These are phyloP conservation scores for Penicillium brevicompactum DNA, from an alignment of 2,329 filamentous ascomycete species.

Conservation along the genomic window DNA sequence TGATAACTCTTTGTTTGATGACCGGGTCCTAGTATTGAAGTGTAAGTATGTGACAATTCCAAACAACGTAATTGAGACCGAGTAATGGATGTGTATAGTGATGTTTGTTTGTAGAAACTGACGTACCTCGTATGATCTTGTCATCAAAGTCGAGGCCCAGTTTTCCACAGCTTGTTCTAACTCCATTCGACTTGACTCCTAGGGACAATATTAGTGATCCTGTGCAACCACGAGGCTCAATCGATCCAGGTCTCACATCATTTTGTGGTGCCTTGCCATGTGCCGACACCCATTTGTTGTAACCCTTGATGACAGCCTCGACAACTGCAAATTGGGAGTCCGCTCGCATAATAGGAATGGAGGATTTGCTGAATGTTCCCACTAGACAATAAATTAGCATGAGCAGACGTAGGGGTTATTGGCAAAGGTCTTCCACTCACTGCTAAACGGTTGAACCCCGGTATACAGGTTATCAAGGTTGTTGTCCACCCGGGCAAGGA, in stretches of 20 bases:
- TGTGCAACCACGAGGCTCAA: not conserved
- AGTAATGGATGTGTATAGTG: not conserved
- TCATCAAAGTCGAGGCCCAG: slow-evolving; percentile 46
- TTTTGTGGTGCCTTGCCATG: slow-evolving; percentile 56
- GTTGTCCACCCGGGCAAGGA: slow-evolving; percentile 76
- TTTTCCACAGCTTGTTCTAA: slow-evolving; percentile 43
- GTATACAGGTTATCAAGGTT: slow-evolving; percentile 76
- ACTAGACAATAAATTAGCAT: slow-evolving; percentile 24
- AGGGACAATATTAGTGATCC: slow-evolving; percentile 7
- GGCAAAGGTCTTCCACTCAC: slow-evolving; percentile 47
- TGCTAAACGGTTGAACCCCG: slow-evolving; percentile 66
- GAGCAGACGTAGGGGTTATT: not conserved
- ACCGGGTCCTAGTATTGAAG: slow-evolving; percentile 66
- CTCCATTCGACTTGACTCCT: slow-evolving; percentile 41
- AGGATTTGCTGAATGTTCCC: slow-evolving; percentile 43
- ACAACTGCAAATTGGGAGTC: slow-evolving; percentile 90
- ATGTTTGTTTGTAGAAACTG: too few relatives aligned
- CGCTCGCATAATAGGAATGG: slow-evolving; percentile 62
- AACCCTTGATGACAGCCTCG: slow-evolving; percentile 85
- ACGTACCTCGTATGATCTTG: slow-evolving; percentile 42
- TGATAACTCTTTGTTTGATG: slow-evolving; percentile 78
- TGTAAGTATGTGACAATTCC: not conserved
- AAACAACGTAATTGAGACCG: not conserved
- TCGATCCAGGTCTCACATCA: slow-evolving; percentile 39
- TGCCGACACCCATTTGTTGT: slow-evolving; percentile 72